Evolutionary conservation across 495 filamentous ascomycete genomes (phyloP), one percentile per base, ranked within the genome.

Genomic region (Xanthoparmelia taractica): DNA sequence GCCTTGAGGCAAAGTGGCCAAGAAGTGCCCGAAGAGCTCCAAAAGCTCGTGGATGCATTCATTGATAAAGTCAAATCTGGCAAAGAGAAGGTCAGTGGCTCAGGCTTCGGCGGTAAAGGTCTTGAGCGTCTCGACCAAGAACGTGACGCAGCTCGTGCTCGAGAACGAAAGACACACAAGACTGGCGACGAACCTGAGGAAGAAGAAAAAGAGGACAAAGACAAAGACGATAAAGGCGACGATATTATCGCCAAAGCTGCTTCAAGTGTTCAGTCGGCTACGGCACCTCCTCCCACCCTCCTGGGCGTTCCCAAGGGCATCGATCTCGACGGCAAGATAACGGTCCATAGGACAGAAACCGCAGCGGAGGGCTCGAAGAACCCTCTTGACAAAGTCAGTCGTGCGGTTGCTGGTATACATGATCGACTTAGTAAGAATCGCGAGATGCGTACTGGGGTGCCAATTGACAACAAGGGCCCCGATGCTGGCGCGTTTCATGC

Each of bases 401-500:
- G 84, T 37, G 94, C 92, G 10, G 91, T 91, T 67, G 89, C 87
- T 63, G 86, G 85, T 70, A 96, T 97, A 71, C 85, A 95, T 72
- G 85, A 86, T 45, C 90, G 93, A 62, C 77, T 98, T 27, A 93
- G 89, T 68, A 86, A 89, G 64, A 88, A 89, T 38, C 89, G 90
- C 61, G 88, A 91, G 68, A 84, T 96, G 68, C 86, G 93, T 67
- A 87, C 87, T 4, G 95, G 94, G 8, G 91, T 96, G 56, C 94
- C 95, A 23, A 96, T 97, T 71, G 94, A 99, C 78, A 99, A 99
- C 73, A 96, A 96, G 73, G 94, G 94, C 7, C 94, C 94, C 17
- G 94, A 99, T 76, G 94, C 94, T 11, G 94, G 94, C 36, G 91
- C 91, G 17, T 99, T 94, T 84, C 94, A 99, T 73, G 91, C 94